A percentile compares a stretch with the other conserved stretches of the same genome.
Conservation (phyloP, 2,329 filamentous ascomycete genomes). For the Parafenestella ontariensis region DNA sequence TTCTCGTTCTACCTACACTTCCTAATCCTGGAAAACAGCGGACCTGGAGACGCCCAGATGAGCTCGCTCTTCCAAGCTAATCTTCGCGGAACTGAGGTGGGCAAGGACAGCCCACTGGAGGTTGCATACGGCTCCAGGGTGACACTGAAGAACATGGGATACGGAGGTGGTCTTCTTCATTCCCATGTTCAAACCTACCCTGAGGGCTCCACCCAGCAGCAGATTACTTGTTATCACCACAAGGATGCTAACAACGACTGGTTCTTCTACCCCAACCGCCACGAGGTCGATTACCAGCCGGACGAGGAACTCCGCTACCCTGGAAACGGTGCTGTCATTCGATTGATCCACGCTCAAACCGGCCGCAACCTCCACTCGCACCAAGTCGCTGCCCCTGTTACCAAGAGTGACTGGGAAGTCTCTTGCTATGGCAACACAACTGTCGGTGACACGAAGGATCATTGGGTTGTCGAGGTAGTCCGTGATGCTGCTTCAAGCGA, state of each 20-base stretch:
- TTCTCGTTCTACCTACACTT: conserved; percentile 97
- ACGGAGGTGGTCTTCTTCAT: conserved; percentile 93
- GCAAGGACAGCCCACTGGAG: conserved; percentile 92
- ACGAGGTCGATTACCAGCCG: conserved; percentile 73
- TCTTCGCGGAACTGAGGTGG: conserved; percentile 89
- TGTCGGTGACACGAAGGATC: conserved; percentile 95
- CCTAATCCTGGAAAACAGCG: conserved; percentile 88
- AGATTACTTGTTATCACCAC: conserved; percentile 99
- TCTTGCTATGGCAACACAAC: conserved; percentile 96
- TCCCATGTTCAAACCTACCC: conserved; percentile 97
- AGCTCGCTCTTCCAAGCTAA: conserved; percentile 99
- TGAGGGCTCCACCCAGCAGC: conserved; percentile 91
- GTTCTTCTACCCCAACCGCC: conserved; percentile 96
- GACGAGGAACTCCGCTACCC: conserved; percentile 76
- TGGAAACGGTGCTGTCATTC: conserved; percentile 77
- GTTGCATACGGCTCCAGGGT: conserved; percentile 86
- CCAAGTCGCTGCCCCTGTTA: conserved; percentile 83
- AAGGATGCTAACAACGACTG: conserved; percentile 99
- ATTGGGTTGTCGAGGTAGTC: conserved; percentile 94
- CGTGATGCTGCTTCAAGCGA: conserved; percentile 88
- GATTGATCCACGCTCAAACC: conserved; percentile 92
- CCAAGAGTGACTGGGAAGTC: conserved; percentile 90
- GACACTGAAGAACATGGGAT: conserved; percentile 99
- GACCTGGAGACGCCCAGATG: conserved; percentile 99
- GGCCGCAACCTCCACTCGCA: conserved; percentile 98